Base-by-base conservation (phyloP, 2,329 filamentous ascomycete genomes). In the Colletotrichum cereale region DNA sequence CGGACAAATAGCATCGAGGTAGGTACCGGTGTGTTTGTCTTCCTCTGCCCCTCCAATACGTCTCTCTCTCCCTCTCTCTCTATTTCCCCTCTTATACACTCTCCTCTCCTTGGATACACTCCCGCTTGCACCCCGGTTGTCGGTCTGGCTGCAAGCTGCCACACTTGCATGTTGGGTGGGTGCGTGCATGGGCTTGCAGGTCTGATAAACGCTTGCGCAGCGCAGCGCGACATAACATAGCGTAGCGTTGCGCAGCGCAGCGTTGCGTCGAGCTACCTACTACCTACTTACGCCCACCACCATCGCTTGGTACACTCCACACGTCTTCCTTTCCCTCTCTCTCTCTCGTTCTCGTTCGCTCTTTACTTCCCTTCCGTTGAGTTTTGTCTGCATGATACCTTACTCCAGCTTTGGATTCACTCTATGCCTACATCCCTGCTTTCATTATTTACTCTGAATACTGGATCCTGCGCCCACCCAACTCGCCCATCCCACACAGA, bases 101-200 rank as follows among this genome's bases (percentile, higher is more conserved):
- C 47, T 47, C 56, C 40, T 34, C 64, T 26, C 26, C 31, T 12
- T 48, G 34, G 62, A 61, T 53, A 55, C 56, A 38, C 55, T 55
- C 57, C 63, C 66, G 52, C 57, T 67, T 29, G n/a, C 56, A 68
- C 68, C 68, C 68, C 65, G 40, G 64, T 58, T 68, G 68, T 71
- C 65, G 68, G 68, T 63, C 52, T 71, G 57, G 68, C 57, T 71
- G 68, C 68, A 68, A 44, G 68, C 68, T 68, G 68, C 64, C 58
- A 71, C 68, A 71, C 68, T 53, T 68, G 65, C 68, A 63, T 71
- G 48, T 47, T 34, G 55, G 64, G 57, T 71, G 68, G 52, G 65
- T 71, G 68, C 68, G 57, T 71, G 67, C 63, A 71, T 67, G 57
- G 57, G 68, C 68, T 68, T 67, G 68, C 68, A 68, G 61, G 68